Evolutionary conservation across 345 rosid genomes (phyloP).

Genomic region (Gossypioides kirkii): DNA sequence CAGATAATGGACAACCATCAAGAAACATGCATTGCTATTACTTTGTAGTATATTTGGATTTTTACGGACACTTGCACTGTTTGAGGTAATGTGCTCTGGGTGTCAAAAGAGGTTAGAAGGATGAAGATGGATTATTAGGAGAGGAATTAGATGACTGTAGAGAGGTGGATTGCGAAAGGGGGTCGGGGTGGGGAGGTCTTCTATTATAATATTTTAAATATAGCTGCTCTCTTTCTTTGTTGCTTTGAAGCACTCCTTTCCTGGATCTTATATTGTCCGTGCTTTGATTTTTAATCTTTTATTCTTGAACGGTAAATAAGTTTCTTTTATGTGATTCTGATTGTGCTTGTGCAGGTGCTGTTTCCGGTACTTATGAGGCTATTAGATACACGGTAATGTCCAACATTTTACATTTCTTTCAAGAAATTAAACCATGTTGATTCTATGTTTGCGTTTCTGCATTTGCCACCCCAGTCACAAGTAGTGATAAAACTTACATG

Average conservation of each 20-base stretch:
- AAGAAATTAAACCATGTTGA: not conserved
- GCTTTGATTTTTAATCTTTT: not conserved
- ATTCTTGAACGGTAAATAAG: not conserved
- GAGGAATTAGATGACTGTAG: not conserved
- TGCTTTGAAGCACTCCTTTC: not conserved
- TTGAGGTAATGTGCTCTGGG: not conserved
- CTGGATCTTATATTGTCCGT: not conserved
- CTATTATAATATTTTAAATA: not conserved
- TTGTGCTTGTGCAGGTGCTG: slow-evolving; percentile 38
- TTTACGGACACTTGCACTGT: not conserved
- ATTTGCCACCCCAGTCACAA: not conserved
- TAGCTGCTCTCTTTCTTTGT: not conserved
- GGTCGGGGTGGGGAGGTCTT: not conserved
- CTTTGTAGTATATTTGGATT: not conserved
- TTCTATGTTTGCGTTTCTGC: not conserved
- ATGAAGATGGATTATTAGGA: not conserved
- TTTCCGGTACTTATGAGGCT: slow-evolving; percentile 59
- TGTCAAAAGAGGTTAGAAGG: not conserved
- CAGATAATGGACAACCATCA: no score
- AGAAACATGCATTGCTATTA: not conserved
- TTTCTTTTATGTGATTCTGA: not conserved
- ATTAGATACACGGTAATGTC: slow-evolving; percentile 33
- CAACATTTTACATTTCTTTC: not conserved
- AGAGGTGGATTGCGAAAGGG: not conserved
- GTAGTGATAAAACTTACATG: not conserved